Conservation (phyloP, 257 asterid genomes). For the Nicotiana knightiana region DNA sequence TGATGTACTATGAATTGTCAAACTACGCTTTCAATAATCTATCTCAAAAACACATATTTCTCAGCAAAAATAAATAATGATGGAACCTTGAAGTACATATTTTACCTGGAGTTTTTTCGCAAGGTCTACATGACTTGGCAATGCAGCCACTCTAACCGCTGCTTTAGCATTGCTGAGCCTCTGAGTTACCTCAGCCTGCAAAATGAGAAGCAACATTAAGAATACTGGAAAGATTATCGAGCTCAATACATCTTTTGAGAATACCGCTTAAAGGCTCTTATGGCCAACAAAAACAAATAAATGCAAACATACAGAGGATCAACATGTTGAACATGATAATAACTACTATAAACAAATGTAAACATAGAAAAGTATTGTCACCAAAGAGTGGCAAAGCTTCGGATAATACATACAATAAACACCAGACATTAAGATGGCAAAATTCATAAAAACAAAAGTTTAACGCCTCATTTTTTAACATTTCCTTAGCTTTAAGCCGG, state of each 20-base stretch:
- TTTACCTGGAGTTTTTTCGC: conserved; percentile 73
- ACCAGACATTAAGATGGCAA: not conserved
- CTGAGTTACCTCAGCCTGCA: conserved; percentile 83
- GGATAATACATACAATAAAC: not conserved
- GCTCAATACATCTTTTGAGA: not conserved
- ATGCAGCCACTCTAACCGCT: conserved; percentile 38
- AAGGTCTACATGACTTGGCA: conserved; percentile 76
- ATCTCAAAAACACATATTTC: not conserved
- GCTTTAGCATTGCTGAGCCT: conserved; percentile 52
- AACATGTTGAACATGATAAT: not conserved
- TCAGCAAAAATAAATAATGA: not conserved
- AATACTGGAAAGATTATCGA: not conserved
- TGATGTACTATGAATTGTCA: not conserved
- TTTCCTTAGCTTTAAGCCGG: not conserved
- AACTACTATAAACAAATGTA: not conserved
- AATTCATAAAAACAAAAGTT: not conserved
- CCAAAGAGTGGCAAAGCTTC: not conserved
- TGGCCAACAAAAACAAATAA: not conserved
- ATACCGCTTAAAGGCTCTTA: not conserved
- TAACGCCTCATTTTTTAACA: not conserved
- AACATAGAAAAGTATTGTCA: not conserved
- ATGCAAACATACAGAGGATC: not conserved
- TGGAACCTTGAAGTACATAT: not conserved
- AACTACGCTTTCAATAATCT: not conserved
- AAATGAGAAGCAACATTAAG: not conserved